Percentiles rank a stretch among this genome's conserved stretches.
These are phyloP conservation scores for Hippophae gyantsensis DNA, from an alignment of 306 rosid genomes.

Conservation along the genomic window DNA sequence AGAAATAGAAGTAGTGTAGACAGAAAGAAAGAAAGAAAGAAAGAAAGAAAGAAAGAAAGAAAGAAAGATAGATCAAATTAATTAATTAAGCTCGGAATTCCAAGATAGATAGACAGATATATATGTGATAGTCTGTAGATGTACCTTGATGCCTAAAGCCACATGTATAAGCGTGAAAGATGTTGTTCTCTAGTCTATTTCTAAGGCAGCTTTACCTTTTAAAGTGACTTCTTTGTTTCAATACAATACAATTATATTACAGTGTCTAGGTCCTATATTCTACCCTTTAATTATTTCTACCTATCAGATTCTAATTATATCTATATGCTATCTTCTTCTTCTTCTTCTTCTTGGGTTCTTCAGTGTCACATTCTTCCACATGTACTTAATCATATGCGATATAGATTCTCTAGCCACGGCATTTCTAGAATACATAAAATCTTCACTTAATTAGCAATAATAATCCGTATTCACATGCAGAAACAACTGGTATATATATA, in stretches of 20 bases:
- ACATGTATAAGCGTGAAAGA: slow-evolving; percentile 67
- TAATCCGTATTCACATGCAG: no score
- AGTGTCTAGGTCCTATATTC: not conserved
- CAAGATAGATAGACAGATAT: slow-evolving; percentile 15
- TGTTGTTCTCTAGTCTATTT: slow-evolving; percentile 41
- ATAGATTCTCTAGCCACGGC: no score
- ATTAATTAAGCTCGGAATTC: slow-evolving; percentile 32
- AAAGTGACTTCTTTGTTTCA: slow-evolving; percentile 29
- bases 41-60: slow-evolving; percentile 7
- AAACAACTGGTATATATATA: no score
- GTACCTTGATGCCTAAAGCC: slow-evolving; percentile 24
- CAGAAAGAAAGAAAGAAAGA: not conserved
- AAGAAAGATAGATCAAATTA: not conserved
- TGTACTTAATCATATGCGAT: slow-evolving; percentile 35
- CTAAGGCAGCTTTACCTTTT: slow-evolving; percentile 68
- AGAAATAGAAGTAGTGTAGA: slow-evolving; percentile 14
- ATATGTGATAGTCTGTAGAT: slow-evolving; percentile 1
- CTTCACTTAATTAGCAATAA: no score
- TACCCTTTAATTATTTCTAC: not conserved
- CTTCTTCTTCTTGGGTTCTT: slow-evolving; percentile 27
- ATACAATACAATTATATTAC: not conserved
- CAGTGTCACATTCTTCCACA: slow-evolving; percentile 44
- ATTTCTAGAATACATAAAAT: no score
- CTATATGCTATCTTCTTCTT: no score
- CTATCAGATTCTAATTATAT: slow-evolving; percentile 29